These are phyloP conservation scores for Cercospora nicotianae DNA, from an alignment of 2,329 filamentous ascomycete species.

Conservation along the genomic window DNA sequence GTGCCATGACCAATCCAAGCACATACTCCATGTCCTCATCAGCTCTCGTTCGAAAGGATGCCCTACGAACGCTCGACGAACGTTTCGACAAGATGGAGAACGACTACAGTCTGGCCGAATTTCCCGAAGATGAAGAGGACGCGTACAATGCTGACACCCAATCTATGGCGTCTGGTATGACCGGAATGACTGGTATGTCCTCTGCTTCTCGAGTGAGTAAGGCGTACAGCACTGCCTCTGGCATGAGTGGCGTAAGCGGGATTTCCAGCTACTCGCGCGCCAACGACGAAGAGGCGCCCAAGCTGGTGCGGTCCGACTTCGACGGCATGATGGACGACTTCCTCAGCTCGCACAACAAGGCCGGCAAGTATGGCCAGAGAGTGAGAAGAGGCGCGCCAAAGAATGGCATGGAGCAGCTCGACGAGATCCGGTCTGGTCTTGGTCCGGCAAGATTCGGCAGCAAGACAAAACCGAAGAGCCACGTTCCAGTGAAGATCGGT, in stretches of 20 bases:
- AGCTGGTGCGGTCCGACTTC: slow-evolving; percentile 72
- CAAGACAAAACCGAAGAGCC: slow-evolving; percentile 9
- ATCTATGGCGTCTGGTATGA: slow-evolving; percentile 51
- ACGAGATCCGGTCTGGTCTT: slow-evolving; percentile 67
- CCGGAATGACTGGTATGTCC: slow-evolving; percentile 54
- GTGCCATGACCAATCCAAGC: slow-evolving; percentile 82
- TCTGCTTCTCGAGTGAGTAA: slow-evolving; percentile 43
- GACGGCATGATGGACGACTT: slow-evolving; percentile 93
- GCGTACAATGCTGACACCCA: slow-evolving; percentile 41
- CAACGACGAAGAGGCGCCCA: slow-evolving; percentile 44
- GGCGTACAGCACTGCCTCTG: slow-evolving; percentile 38
- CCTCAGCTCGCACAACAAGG: slow-evolving; percentile 69
- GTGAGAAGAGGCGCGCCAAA: slow-evolving; percentile 77
- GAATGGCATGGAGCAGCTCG: slow-evolving; percentile 81
- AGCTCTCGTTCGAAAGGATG: slow-evolving; percentile 81
- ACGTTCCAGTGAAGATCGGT: slow-evolving; percentile 13
- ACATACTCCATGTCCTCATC: slow-evolving; percentile 92
- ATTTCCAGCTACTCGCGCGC: slow-evolving; percentile 38
- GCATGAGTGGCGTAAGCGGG: slow-evolving; percentile 42
- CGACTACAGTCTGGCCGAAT: slow-evolving; percentile 60
- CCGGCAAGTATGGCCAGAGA: slow-evolving; percentile 63
- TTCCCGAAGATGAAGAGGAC: slow-evolving; percentile 36
- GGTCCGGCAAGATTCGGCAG: slow-evolving; percentile 18
- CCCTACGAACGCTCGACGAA: slow-evolving; percentile 78
- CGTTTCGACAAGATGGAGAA: slow-evolving; percentile 90